Base-by-base conservation (phyloP, 768 basidiomycete species). In the Nidularia pulvinata region DNA sequence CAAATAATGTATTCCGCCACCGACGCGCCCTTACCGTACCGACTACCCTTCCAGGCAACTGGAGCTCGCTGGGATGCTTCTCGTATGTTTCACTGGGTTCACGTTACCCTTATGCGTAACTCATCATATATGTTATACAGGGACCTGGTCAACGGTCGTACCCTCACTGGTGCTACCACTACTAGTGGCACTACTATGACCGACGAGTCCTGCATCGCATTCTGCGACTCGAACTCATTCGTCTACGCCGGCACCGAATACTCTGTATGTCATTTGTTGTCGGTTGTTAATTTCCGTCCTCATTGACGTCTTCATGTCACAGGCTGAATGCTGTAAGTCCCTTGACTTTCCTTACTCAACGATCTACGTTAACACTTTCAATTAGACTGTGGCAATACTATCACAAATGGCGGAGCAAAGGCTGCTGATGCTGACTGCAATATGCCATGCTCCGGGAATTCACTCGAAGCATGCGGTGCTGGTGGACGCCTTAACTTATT, bases 241-340 rank as follows among this genome's bases (percentile, higher is more conserved):
- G 67, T 85, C 54, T 89, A 81, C 58, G 88, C 89, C 14, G 91
- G 91, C 11, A 76, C 84, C 14, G 89, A 91, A 67, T 91, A 77
- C 30, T 63, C 62, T 51, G 69, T 69, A 51, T 48, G 66, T 60
- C 19, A 49, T 47, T 43, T 52, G 43, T 13, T 30, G 44, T 39
- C 30, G 13, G 22, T 43, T 51, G 10, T 47, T n/a, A 52, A 52
- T 33, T 34, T 19, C 9, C 34, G 46, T 6, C 46, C 16, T 56
- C n/a, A 46, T 36, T 58, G 19, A 49, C 16, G 6, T 39, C 13
- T 34, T 39, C 33, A 46, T 51, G 48, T 49, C 46, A 35, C 50
- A 71, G 69, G 65, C 51, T 32, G 65, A 70, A 59, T 68, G 66
- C 61, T 68, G 66, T 70, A 59, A 54, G 63, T 57, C 10, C 61